Evolutionary conservation across 1,284 basidiomycete species (phyloP), one percentile per base, ranked within the genome.

Genomic region (Moesziomyces parantarcticus): DNA sequence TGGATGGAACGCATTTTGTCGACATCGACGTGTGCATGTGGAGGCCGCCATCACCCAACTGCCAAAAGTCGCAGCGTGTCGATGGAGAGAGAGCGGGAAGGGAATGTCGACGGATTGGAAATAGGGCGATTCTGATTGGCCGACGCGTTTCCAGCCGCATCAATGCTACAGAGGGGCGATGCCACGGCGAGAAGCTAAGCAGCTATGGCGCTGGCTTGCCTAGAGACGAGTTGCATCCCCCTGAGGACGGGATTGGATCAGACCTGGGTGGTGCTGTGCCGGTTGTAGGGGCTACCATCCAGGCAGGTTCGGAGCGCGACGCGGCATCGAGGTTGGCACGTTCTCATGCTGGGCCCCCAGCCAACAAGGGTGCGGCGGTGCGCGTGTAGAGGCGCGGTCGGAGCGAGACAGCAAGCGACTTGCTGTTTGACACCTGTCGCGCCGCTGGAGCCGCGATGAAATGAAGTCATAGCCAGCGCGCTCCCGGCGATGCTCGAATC

Each of bases 111-210:
- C 18, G 40, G 59, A n/a, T 68, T 68, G 55, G 59, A 56, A 68
- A 62, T 68, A 62, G 65, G 59, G 48, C 65, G 65, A 50, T 40
- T 62, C 59, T 68, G 65, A 68, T 68, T 68, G 55, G 65, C 39
- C 48, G 44, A 54, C 46, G 47, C 46, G 32, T 4, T 6, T 39
- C 36, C 3, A 18, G 36, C 36, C 29, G 13, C 29, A 32, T 13
- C 29, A 32, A 32, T 13, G 29, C 29, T 10, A 3, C 29, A 9
- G 8, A 2, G 29, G 29, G 29, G n/a, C n/a, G n/a, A n/a, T n/a
- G n/a, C n/a, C n/a, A n/a, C 29, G 29, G 13, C 29, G 29, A 4
- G 10, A 8, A 32, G 29, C 29, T 10, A 32, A 9, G 2, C 29
- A 11, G 11, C 11, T 10, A 13, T 32, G 29, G 13, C 29, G 29